Conservation (phyloP, 805 yeast genomes). For the Nakazawaea pomicola region DNA sequence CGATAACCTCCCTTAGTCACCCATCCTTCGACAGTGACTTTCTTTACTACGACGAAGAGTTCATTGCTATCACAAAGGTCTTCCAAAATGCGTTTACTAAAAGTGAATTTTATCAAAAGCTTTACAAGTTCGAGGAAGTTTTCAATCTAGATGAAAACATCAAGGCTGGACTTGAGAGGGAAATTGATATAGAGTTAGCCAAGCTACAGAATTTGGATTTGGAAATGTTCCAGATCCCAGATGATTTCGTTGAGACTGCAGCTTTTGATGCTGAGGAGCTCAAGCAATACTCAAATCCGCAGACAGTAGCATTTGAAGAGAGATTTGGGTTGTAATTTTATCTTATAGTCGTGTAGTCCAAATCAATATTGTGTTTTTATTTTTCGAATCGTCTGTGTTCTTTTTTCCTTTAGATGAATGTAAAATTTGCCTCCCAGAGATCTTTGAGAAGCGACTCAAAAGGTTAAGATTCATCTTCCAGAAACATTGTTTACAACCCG, state of each 20-base stretch:
- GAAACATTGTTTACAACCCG: too few relatives aligned
- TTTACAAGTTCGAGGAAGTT: constrained; percentile 7
- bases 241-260: constrained; percentile 11
- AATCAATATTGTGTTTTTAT: neutral
- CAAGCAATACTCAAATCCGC: constrained; percentile 21
- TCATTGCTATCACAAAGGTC: constrained; percentile 19
- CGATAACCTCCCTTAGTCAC: constrained; percentile 20
- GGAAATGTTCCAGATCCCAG: constrained; percentile 2
- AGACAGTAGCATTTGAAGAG: constrained; percentile 19
- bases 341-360: neutral
- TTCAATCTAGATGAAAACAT: constrained; percentile 6
- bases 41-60: constrained; percentile 34
- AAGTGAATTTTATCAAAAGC: constrained; percentile 7
- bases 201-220: neutral
- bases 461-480: too few relatives aligned
- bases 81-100: constrained; percentile 14
- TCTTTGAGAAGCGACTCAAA: neutral
- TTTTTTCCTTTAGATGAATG: neutral
- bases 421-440: constrained; percentile 10
- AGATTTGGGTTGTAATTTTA: constrained; percentile 13
- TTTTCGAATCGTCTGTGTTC: neutral
- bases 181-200: constrained; percentile 6
- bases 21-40: constrained; percentile 18
- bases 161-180: constrained; percentile 3
- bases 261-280: constrained; percentile 13